Evolutionary conservation across 2,329 filamentous ascomycete species (phyloP).

Genomic region (Rhinocladiella similis): DNA sequence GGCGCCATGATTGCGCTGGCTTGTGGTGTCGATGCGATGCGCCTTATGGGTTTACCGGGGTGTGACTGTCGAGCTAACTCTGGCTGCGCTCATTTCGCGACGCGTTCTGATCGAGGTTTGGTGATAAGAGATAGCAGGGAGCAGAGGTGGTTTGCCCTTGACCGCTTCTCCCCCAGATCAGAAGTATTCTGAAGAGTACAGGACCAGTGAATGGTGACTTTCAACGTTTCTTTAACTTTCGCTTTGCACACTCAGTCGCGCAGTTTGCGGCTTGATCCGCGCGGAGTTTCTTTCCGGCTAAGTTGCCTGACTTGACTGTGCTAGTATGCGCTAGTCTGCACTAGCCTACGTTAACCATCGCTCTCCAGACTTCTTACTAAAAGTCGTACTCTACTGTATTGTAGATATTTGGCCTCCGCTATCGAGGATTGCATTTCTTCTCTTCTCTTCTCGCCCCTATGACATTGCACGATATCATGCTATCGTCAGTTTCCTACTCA

Average conservation of each 20-base stretch:
- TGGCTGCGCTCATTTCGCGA: neutral
- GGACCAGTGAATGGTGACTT: neutral
- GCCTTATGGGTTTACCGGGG: conserved; percentile 3
- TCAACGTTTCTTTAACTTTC: neutral
- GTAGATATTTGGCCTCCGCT: too few species aligned
- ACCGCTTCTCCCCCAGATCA: too few species aligned
- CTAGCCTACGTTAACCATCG: too few species aligned
- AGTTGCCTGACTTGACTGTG: neutral
- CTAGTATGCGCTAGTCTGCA: too few species aligned
- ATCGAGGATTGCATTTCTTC: too few species aligned
- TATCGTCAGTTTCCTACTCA: too few species aligned
- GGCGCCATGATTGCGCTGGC: conserved; percentile 11
- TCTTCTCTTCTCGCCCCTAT: too few species aligned
- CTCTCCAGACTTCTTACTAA: too few species aligned
- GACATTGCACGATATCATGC: too few species aligned
- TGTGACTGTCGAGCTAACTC: neutral
- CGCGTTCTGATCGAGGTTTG: neutral
- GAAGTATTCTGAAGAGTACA: neutral
- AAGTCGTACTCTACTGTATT: too few species aligned
- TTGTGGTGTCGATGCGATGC: neutral
- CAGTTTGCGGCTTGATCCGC: neutral
- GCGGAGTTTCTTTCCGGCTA: neutral
- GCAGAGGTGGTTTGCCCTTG: neutral
- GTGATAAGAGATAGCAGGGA: neutral
- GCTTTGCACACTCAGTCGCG: neutral